Conservation (phyloP, 495 filamentous ascomycete species). For the Elaphomyces granulatus region DNA sequence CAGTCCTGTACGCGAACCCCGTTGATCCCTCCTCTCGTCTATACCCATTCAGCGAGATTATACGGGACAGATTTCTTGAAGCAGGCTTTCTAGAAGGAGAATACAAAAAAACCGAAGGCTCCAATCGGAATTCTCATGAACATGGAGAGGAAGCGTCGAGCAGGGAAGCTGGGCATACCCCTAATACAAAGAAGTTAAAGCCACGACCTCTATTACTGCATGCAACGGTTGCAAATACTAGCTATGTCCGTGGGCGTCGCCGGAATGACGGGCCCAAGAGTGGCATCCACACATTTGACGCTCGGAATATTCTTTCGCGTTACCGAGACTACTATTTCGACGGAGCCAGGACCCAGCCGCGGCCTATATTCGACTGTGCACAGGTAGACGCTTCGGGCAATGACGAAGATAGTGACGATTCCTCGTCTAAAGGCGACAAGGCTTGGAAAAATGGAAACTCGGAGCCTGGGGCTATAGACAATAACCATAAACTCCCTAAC, state of each 20-base stretch:
- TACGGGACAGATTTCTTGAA: conserved; percentile 46
- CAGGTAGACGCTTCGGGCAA: background rate
- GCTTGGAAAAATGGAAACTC: background rate
- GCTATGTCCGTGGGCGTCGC: conserved; percentile 42
- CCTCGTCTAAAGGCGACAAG: background rate
- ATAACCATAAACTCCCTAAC: conserved; percentile 2
- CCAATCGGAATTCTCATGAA: background rate
- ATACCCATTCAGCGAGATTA: conserved; percentile 44
- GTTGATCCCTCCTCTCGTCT: conserved; percentile 42
- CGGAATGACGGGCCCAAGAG: background rate
- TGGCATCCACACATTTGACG: conserved; percentile 20
- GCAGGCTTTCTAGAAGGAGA: conserved; percentile 49
- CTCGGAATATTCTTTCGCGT: conserved; percentile 17
- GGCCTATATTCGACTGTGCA: background rate
- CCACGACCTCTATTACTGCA: conserved; percentile 59
- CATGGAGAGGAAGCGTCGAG: background rate
- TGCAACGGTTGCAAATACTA: conserved; percentile 77
- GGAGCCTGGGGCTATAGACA: too few relatives aligned
- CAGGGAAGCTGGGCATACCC: background rate
- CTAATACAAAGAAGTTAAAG: conserved; percentile 9
- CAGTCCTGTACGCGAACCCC: conserved; percentile 42
- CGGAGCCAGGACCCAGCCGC: conserved; percentile 9
- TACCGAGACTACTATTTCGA: conserved; percentile 25
- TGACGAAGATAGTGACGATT: background rate
- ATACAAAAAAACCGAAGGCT: conserved; percentile 3